phyloP scores from a whole-genome alignment of 2,329 filamentous ascomycete species.

The Pseudogymnoascus sp. region DNA sequence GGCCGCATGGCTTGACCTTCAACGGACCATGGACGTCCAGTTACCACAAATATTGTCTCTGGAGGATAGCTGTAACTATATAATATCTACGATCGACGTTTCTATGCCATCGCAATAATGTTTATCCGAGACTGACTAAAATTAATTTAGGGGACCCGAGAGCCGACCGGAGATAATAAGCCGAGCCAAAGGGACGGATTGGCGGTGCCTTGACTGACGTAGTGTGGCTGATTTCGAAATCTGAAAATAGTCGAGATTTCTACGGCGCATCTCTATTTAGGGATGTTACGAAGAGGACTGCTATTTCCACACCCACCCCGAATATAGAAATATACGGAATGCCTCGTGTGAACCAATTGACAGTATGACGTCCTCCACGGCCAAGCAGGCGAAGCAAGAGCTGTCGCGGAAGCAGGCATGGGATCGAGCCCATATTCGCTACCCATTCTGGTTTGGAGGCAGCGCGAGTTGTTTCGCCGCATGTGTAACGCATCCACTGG shows the following conservation, averaged over 20 bases:
- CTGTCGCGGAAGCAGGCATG: conserved; percentile 16
- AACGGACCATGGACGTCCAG: background rate
- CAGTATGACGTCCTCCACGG: conserved; percentile 20
- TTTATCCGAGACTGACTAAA: background rate
- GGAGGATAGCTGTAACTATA: background rate
- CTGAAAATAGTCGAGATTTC: conserved; percentile 5
- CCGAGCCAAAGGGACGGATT: background rate
- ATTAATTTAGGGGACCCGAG: conserved; percentile 4
- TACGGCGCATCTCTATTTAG: background rate
- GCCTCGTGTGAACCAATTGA: conserved; percentile 15
- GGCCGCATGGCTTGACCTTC: conserved; percentile 19
- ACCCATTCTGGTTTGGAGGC: conserved; percentile 94
- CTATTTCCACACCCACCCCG: background rate
- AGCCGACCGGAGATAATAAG: background rate
- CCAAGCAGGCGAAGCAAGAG: conserved; percentile 16
- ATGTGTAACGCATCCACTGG: conserved; percentile 84
- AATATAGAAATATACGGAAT: conserved; percentile 18
- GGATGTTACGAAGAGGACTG: background rate
- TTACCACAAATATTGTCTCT: background rate
- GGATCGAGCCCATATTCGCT: conserved; percentile 33
- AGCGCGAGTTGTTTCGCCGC: conserved; percentile 89
- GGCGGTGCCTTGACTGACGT: conserved; percentile 5
- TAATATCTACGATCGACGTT: background rate
- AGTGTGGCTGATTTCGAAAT: conserved; percentile 5
- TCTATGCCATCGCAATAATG: background rate